Percentiles rank a stretch among this genome's conserved stretches.
Conservation (phyloP, 176 grass and related monocot genomes). For the Neostapfia colusana region DNA sequence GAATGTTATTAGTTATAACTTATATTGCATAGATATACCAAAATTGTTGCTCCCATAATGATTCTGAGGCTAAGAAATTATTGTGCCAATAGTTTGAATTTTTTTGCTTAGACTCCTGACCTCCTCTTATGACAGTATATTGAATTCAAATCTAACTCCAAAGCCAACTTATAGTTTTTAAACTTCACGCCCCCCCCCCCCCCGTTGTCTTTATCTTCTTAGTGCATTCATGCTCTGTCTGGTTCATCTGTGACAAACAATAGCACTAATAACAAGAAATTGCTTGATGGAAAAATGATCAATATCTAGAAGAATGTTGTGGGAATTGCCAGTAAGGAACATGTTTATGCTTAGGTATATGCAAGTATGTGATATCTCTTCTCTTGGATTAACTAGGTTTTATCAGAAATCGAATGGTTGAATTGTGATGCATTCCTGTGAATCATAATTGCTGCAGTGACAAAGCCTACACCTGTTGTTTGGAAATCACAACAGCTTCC, state of each 20-base stretch:
- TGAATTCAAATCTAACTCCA: neutral
- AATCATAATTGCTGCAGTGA: neutral
- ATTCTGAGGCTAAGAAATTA: neutral
- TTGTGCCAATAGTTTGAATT: conserved; percentile 1
- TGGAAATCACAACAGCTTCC: neutral
- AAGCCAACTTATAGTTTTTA: neutral
- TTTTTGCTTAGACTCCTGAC: neutral
- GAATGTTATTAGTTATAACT: conserved; percentile 4
- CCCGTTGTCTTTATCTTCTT: conserved; percentile 5
- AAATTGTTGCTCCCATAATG: neutral
- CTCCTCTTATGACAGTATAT: neutral
- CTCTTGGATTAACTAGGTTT: neutral
- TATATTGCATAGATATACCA: neutral
- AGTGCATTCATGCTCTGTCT: conserved; percentile 3
- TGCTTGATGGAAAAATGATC: neutral
- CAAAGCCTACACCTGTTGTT: neutral
- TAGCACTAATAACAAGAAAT: neutral
- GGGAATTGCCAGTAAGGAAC: neutral
- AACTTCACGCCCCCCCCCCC: neutral
- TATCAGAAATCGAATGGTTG: neutral
- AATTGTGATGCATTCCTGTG: conserved; percentile 13
- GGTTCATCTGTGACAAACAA: neutral
- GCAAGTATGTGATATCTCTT: neutral
- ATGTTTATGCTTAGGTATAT: neutral
- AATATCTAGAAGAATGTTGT: conserved; percentile 16